A percentile compares a stretch with the other conserved stretches of the same genome.
phyloP scores from a whole-genome alignment of 371 early-diverging fungal genomes.

The Mucor circinelloides region DNA sequence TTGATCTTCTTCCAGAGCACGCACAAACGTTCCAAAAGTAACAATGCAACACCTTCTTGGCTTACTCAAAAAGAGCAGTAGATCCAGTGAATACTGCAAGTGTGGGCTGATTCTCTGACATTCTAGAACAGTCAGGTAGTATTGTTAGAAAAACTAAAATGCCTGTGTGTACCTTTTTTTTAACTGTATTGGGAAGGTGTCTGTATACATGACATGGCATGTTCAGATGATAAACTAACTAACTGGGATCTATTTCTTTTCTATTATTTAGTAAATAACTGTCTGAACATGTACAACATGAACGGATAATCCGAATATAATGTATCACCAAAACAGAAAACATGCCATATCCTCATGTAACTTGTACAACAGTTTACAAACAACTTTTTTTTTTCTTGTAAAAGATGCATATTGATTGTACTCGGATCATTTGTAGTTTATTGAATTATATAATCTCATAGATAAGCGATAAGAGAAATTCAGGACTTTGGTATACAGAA shows the following conservation, averaged over 20 bases:
- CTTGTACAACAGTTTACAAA: constrained; percentile 1
- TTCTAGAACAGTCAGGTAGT: neutral
- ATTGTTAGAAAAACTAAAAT: neutral
- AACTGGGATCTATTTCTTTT: neutral
- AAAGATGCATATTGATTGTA: neutral
- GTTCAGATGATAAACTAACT: neutral
- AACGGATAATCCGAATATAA: neutral
- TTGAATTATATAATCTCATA: too few species aligned
- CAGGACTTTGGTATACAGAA: neutral
- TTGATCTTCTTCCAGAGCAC: too few species aligned
- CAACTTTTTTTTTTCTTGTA: neutral
- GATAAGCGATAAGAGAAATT: too few species aligned
- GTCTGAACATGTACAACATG: constrained; percentile 1
- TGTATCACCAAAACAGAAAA: neutral
- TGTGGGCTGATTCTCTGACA: neutral
- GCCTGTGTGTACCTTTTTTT: neutral
- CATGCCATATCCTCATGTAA: constrained; percentile 1
- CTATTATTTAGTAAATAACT: neutral
- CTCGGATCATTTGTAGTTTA: neutral
- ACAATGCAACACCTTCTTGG: neutral
- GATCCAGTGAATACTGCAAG: neutral
- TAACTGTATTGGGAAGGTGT: neutral
- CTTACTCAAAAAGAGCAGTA: neutral
- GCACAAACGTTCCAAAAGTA: neutral
- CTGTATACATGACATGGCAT: constrained; percentile 2